Evolutionary conservation across 2,329 filamentous ascomycete genomes (phyloP), one percentile per base, ranked within the genome.

Genomic region (Cercospora sojina): DNA sequence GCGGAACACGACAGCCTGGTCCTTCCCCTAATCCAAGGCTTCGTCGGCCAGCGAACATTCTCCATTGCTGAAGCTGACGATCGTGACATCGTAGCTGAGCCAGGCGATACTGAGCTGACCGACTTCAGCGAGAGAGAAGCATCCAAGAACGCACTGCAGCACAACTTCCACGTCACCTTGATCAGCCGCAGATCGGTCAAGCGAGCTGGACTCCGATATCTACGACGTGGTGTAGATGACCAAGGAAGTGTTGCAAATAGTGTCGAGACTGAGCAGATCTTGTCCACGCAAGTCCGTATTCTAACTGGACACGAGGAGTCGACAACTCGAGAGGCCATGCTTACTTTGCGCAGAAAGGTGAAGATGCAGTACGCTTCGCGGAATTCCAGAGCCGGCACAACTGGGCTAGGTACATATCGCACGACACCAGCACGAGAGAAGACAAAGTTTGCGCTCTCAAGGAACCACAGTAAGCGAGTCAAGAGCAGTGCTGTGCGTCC

Each of bases 181-280:
- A 90, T 99, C 60, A 98, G 94, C n/a, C 87, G 95, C 61, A 86
- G 95, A 31, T 97, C 93, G 1, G 87, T 90, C 23, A 91, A 94
- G 73, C 87, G 95, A 49, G 93, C 94, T 20, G 95, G 95, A 2
- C 81, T 98, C 29, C 88, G 95, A 62, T 99, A 99, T 79, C 83
- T 97, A 3, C 90, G 95, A 9, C 89, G 95, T 27, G 95, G 95
- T 6, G 87, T 97, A 23, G 93, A 99, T 72, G 93, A 98, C 66
- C 88, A 93, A 66, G 95, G 95, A 0, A 89, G 91, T 73, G 88
- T 91, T 4, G 95, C 95, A 18, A 99, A 99, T 75, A 89, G 85
- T 29, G 94, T 98, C 20, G 95, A 99, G 80, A 97, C 94, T 0
- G 95, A 99, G 76, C 95, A 99, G 78, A 90, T 99, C 9, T 83